phyloP scores from a whole-genome alignment of 2,329 filamentous ascomycete genomes.

The Zopfia rhizophila region DNA sequence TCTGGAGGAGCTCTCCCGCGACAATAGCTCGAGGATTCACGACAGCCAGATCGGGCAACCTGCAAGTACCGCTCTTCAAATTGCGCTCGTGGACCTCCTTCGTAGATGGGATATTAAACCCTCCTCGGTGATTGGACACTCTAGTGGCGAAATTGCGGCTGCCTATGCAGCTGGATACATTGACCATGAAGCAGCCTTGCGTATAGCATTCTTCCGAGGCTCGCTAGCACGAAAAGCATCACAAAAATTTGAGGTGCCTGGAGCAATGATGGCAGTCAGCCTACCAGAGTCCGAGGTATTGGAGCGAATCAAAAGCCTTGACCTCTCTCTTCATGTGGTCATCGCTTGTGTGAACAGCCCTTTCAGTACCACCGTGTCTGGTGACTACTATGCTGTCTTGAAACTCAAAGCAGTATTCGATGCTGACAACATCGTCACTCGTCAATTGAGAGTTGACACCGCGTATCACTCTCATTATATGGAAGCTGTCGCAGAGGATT shows the following conservation, averaged over 20 bases:
- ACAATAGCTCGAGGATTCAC: conserved; percentile 7
- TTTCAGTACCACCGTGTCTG: conserved; percentile 54
- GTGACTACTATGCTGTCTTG: conserved; percentile 50
- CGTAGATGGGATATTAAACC: conserved; percentile 11
- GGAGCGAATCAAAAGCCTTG: neutral
- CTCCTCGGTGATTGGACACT: conserved; percentile 17
- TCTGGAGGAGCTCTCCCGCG: conserved; percentile 11
- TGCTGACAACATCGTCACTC: conserved; percentile 47
- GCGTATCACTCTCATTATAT: conserved; percentile 59
- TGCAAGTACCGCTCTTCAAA: conserved; percentile 19
- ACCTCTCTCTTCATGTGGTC: conserved; percentile 5
- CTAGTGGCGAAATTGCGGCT: conserved; percentile 23
- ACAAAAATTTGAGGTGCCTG: neutral
- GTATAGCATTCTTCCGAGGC: conserved; percentile 15
- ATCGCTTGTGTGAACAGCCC: conserved; percentile 47
- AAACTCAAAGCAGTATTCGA: conserved; percentile 42
- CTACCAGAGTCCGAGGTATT: neutral
- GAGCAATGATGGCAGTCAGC: conserved; percentile 4
- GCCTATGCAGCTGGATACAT: conserved; percentile 18
- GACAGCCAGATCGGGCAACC: conserved; percentile 18
- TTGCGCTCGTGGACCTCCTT: conserved; percentile 16
- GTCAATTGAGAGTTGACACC: conserved; percentile 52
- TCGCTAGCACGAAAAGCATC: neutral
- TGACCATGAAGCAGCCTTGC: conserved; percentile 6
- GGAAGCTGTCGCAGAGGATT: conserved; percentile 18